Conservation (phyloP, 441 rosid genomes). For the Codiaeum variegatum region DNA sequence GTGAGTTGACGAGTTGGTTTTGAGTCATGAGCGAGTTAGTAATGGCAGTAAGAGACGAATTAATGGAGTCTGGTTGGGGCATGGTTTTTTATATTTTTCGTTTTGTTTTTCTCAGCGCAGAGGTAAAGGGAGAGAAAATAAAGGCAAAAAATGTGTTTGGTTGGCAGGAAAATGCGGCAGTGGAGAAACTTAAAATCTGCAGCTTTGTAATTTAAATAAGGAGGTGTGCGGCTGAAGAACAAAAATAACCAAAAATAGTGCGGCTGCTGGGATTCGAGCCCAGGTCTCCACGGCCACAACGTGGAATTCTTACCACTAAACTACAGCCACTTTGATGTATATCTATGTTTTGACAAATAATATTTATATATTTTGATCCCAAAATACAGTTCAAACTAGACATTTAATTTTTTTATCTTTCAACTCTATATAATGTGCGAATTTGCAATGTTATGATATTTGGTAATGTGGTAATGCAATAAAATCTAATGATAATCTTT, state of each 20-base stretch:
- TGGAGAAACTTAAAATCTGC: neutral
- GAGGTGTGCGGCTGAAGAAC: too few relatives aligned
- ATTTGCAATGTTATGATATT: too few relatives aligned
- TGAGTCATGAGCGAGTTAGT: slow-evolving; percentile 43
- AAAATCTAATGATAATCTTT: too few relatives aligned
- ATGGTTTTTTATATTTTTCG: slow-evolving; percentile 13
- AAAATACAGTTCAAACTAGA: too few relatives aligned
- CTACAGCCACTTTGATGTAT: slow-evolving; percentile 57
- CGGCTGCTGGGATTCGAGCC: slow-evolving; percentile 50
- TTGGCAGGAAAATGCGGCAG: slow-evolving; percentile 5
- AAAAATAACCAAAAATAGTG: neutral
- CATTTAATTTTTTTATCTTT: too few relatives aligned
- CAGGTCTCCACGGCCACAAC: slow-evolving; percentile 60
- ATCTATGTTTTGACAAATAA: too few relatives aligned
- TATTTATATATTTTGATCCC: too few relatives aligned
- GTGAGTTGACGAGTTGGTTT: slow-evolving; percentile 67
- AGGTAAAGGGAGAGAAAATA: neutral
- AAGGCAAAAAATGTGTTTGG: neutral
- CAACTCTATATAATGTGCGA: too few relatives aligned
- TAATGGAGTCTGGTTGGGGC: slow-evolving; percentile 29
- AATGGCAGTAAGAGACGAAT: slow-evolving; percentile 17
- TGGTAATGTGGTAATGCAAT: too few relatives aligned
- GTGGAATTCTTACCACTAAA: slow-evolving; percentile 59
- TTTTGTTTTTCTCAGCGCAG: neutral
- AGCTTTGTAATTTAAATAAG: slow-evolving; percentile 11